Evolutionary conservation across 495 filamentous ascomycete genomes (phyloP).

Genomic region (Penicillium tannophilum): DNA sequence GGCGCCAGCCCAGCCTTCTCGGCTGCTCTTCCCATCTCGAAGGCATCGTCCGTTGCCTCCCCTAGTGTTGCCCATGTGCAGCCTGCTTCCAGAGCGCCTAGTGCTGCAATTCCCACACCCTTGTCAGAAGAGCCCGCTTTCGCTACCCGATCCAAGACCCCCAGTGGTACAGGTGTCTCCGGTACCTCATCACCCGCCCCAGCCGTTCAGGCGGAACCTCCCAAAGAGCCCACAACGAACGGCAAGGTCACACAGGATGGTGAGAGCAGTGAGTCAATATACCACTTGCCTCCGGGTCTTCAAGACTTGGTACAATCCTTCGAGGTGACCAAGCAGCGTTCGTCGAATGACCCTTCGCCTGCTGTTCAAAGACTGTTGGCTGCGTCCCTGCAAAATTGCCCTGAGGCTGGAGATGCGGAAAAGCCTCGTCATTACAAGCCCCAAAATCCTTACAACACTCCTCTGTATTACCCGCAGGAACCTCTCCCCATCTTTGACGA

Average conservation of each 20-base stretch:
- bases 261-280: conserved; percentile 74
- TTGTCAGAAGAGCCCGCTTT: conserved; percentile 39
- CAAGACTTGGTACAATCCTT: conserved; percentile 90
- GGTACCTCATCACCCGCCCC: conserved; percentile 23
- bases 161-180: conserved; percentile 23
- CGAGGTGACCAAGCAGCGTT: conserved; percentile 75
- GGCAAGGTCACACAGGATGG: conserved; percentile 39
- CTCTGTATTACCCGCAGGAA: conserved; percentile 88
- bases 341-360: conserved; percentile 53
- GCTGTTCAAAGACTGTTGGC: conserved; percentile 72
- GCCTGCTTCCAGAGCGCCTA: conserved; percentile 49
- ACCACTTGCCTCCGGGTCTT: conserved; percentile 87
- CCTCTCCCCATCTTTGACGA: conserved; percentile 89
- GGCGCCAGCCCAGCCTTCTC: conserved; percentile 54
- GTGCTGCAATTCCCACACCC: conserved; percentile 30
- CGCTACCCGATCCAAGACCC: conserved; percentile 50
- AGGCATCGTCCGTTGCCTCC: conserved; percentile 54
- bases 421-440: conserved; percentile 82
- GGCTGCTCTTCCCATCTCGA: conserved; percentile 43
- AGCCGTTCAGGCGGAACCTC: conserved; percentile 43
- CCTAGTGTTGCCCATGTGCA: conserved; percentile 56
- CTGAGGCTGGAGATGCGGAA: conserved; percentile 77
- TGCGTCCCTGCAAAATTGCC: conserved; percentile 68
- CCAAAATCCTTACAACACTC: conserved; percentile 73
- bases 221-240: conserved; percentile 35